These are phyloP conservation scores for Neofusicoccum ribis DNA, from an alignment of 2,329 filamentous ascomycete species.

Conservation along the genomic window DNA sequence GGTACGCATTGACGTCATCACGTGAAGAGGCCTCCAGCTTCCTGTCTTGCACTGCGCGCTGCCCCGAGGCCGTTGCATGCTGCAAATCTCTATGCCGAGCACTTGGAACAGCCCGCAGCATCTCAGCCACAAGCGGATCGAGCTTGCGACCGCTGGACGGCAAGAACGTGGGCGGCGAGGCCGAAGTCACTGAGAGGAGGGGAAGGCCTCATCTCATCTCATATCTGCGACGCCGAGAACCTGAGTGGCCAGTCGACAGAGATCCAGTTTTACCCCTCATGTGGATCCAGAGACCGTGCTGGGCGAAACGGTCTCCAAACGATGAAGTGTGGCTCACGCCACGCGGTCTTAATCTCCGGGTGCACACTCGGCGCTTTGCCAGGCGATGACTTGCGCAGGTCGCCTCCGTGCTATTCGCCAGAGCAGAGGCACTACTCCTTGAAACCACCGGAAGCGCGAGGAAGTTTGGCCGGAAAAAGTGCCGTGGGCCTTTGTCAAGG, in stretches of 20 bases:
- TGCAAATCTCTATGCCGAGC: not conserved
- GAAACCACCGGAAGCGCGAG: not conserved
- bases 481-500: not conserved
- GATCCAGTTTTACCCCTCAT: slow-evolving; percentile 14
- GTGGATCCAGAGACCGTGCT: not conserved
- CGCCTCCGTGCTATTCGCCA: not conserved
- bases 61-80: not conserved
- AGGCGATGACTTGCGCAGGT: not conserved
- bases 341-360: not conserved
- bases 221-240: not conserved
- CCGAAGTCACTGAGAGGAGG: not conserved
- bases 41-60: not conserved
- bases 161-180: not conserved
- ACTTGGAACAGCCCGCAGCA: no score
- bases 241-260: not conserved
- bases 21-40: not conserved
- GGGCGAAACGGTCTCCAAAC: not conserved
- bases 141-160: not conserved
- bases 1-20: not conserved
- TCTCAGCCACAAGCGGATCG: not conserved
- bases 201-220: not conserved
- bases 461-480: not conserved
- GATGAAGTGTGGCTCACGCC: slow-evolving; percentile 16
- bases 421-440: not conserved
- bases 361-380: slow-evolving; percentile 6